Conservation (phyloP, 495 filamentous ascomycete species). For the Bombardia bombarda region DNA sequence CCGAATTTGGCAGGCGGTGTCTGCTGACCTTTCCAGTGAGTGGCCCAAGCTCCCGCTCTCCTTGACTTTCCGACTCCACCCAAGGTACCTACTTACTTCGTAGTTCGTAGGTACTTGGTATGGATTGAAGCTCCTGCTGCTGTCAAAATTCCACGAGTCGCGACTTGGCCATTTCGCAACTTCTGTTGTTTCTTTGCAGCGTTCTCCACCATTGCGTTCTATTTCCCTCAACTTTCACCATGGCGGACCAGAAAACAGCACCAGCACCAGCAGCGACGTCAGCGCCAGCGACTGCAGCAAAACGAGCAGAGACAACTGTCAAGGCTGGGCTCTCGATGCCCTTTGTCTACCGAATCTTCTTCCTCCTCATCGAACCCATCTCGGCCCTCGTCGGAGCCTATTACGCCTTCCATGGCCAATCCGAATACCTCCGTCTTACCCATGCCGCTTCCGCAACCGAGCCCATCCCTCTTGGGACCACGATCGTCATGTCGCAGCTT, state of each 20-base stretch:
- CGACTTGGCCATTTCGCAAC: too few relatives aligned
- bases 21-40: background rate
- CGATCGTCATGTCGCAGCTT: slow-evolving; percentile 53
- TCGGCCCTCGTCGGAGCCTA: slow-evolving; percentile 58
- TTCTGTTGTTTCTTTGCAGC: too few relatives aligned
- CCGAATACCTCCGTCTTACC: slow-evolving; percentile 53
- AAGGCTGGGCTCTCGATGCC: slow-evolving; percentile 26
- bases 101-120: too few relatives aligned
- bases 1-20: background rate
- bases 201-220: too few relatives aligned
- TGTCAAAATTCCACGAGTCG: too few relatives aligned
- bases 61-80: too few relatives aligned
- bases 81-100: too few relatives aligned
- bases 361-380: slow-evolving; percentile 59
- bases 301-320: background rate
- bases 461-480: slow-evolving; percentile 33
- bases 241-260: background rate
- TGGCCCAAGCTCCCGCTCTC: slow-evolving; percentile 8
- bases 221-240: background rate
- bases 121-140: too few relatives aligned
- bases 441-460: slow-evolving; percentile 37
- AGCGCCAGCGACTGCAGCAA: background rate
- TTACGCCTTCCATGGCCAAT: slow-evolving; percentile 48
- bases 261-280: background rate
- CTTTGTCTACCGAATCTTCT: slow-evolving; percentile 50